Evolutionary conservation across 2,329 filamentous ascomycete species (phyloP), one percentile per base, ranked within the genome.

Genomic region (Ophiostoma piceae): DNA sequence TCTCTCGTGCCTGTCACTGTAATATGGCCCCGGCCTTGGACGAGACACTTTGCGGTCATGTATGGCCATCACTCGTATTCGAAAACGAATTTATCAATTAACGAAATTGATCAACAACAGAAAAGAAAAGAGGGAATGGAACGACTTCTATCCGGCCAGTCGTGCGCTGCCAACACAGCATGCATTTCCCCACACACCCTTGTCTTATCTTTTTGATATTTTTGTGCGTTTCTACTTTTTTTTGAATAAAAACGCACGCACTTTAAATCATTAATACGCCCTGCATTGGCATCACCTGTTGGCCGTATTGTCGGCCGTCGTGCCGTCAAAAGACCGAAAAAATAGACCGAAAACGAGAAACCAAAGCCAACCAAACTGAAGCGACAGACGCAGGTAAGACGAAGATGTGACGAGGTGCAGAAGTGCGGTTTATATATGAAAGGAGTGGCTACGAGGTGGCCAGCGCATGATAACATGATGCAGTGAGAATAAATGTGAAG

Each of bases 11-110:
- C 3, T 43, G 11, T 64, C 26, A 35, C 6, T 14, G 51, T 2
- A 26, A 26, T 69, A 51, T 54, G 65, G 51, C 35, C 68, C 47
- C 68, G 68, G 68, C 68, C 51, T 69, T 64, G 64, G 29, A 22
- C 64, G 68, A 69, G 68, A 67, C 68, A 32, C 19, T 35, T 43
- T 37, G 60, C 60, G 7, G 29, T 19, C 29, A 35, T 8, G 57
- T 35, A 60, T 6, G 22, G n/a, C 14, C 26, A 29, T 29, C 26
- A 29, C 26, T 29, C 26, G 26, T 26, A 60, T 26, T 60, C 1
- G 22, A 29, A 60, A 29, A 29, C 3, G 3, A 19, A 26, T 29
- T 60, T 14, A 60, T 26, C 26, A 60, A 22, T 57, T 57, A 54
- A 22, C 26, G 26, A 29, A 54, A 60, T 60, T 26, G 11, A 62